Base-by-base conservation (phyloP, 2,329 filamentous ascomycete species). In the Trichoderma breve region DNA sequence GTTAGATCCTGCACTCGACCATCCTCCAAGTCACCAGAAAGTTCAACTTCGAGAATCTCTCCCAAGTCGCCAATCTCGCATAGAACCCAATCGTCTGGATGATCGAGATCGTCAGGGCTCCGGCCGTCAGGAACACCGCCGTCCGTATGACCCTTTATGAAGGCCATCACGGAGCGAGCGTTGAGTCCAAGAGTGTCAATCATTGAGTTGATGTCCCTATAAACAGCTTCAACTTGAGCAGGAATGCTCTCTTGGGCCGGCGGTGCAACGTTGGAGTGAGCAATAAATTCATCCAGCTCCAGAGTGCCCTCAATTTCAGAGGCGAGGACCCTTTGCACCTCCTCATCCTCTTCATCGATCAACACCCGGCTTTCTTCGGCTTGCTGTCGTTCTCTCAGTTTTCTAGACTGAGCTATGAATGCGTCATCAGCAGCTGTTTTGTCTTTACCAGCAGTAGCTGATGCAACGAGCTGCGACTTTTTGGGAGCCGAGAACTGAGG, bases 181-280 rank as follows among this genome's bases (percentile, higher is more conserved):
- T 98, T 98, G 64, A 98, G 87, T 11, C 95, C 95, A 53, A 98
- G 84, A 0, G 93, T 95, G 77, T 98, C 94, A 57, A 99, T 91
- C 96, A 98, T 99, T 14, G 93, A 93, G 80, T 96, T 95, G 79
- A 95, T 93, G 77, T 95, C 93, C 58, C 92, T 88, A 79, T 93
- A 96, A 1, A 92, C 84, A 21, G 89, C 87, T 77, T 92, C 90
- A 26, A 90, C 89, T 75, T 91, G 89, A 9, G 87, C 85, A 4
- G 89, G 87, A 36, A 91, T 84, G 60, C 85, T 89, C 70, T 90
- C 87, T 67, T 85, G 83, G 15, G 86, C 86, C 15, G 85, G 84
- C 4, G 86, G 83, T 6, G 83, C 84, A 53, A 87, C 84, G 73
- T 89, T 87, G 4, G 86, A 83, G 76, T 89, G 88, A 3, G 87